A percentile compares a stretch with the other conserved stretches of the same genome.
phyloP scores from a whole-genome alignment of 2,329 filamentous ascomycete genomes.

The Fusarium ambrosium region DNA sequence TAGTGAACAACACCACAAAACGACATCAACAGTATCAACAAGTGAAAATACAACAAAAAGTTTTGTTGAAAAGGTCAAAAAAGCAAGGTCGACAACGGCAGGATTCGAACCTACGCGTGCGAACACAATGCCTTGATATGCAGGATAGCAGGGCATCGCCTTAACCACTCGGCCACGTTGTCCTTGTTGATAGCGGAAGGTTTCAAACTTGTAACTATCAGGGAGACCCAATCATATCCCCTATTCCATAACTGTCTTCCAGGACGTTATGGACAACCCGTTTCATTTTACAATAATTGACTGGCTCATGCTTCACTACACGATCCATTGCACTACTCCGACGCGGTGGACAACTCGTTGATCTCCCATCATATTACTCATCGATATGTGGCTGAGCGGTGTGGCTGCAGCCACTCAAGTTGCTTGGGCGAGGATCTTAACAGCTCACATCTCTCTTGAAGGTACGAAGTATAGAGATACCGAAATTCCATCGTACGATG shows the following conservation, averaged over 20 bases:
- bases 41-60: not conserved
- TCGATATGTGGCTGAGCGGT: not conserved
- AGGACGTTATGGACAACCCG: not conserved
- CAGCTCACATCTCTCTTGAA: not conserved
- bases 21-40: too few relatives aligned
- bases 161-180: slow-evolving; percentile 5
- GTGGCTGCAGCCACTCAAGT: not conserved
- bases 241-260: not conserved
- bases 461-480: not conserved
- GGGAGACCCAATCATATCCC: not conserved
- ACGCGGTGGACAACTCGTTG: too few relatives aligned
- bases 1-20: not conserved
- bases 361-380: not conserved
- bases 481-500: not conserved
- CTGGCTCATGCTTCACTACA: not conserved
- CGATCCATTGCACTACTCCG: not conserved
- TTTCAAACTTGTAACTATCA: not conserved
- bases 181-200: not conserved
- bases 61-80: not conserved
- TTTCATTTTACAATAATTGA: not conserved
- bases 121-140: slow-evolving; percentile 2
- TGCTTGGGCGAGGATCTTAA: not conserved
- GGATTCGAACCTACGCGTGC: slow-evolving; percentile 1
- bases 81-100: not conserved
- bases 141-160: slow-evolving; percentile 1